These are phyloP conservation scores for Phytopythium boreale DNA, from an alignment of 352 stramenopile species.

Conservation along the genomic window DNA sequence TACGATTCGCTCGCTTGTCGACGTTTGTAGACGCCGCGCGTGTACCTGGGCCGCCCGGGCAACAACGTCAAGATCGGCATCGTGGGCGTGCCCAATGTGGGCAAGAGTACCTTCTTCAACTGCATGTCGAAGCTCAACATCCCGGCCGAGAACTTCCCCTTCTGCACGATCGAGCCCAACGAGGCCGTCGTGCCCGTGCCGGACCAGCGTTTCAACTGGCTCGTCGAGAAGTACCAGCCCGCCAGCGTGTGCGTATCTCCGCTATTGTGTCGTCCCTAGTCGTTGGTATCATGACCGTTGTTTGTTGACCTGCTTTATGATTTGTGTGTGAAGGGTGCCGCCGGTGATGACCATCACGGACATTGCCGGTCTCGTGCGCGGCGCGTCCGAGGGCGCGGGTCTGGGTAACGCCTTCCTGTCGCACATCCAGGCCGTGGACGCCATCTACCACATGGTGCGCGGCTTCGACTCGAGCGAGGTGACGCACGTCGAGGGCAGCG, in stretches of 20 bases:
- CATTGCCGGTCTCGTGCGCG: slow-evolving; percentile 98
- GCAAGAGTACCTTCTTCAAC: slow-evolving; percentile 99
- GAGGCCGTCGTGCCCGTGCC: slow-evolving; percentile 95
- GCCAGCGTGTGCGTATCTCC: slow-evolving; percentile 74
- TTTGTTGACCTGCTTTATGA: background rate
- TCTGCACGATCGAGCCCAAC: slow-evolving; percentile 99
- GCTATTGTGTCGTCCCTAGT: background rate
- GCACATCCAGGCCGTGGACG: slow-evolving; percentile 99
- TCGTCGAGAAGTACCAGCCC: slow-evolving; percentile 95
- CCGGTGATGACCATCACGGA: slow-evolving; percentile 98
- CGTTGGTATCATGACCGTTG: background rate
- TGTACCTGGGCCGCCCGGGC: slow-evolving; percentile 79
- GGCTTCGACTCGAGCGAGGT: slow-evolving; percentile 98
- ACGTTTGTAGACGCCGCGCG: slow-evolving; percentile 31
- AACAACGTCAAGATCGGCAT: slow-evolving; percentile 99
- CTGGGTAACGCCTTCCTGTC: slow-evolving; percentile 99
- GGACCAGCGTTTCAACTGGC: slow-evolving; percentile 99
- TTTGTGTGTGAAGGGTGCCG: slow-evolving; percentile 62
- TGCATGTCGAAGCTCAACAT: slow-evolving; percentile 94
- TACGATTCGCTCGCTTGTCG: background rate
- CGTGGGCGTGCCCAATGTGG: slow-evolving; percentile 99
- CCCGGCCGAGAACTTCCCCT: slow-evolving; percentile 92
- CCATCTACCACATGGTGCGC: slow-evolving; percentile 97
- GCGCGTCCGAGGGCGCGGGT: slow-evolving; percentile 96
- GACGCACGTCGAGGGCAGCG: slow-evolving; percentile 98